Conservation (phyloP, 2,329 filamentous ascomycete genomes). For the Aureobasidium namibiae region DNA sequence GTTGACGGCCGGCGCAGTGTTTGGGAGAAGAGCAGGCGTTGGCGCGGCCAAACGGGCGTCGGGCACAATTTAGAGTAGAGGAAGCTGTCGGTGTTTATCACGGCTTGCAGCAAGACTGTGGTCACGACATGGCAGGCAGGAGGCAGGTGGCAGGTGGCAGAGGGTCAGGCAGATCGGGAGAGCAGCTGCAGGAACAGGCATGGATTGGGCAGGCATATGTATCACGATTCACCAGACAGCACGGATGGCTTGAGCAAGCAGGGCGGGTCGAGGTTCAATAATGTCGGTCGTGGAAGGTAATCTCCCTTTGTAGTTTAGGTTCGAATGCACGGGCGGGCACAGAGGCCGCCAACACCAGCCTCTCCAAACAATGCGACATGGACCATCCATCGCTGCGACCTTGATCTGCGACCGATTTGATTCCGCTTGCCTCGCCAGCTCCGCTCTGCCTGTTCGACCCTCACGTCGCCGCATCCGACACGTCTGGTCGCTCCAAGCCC, state of each 20-base stretch:
- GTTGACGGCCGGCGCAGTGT: conserved; percentile 51
- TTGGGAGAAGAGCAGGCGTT: conserved; percentile 38
- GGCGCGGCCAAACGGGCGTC: conserved; percentile 21
- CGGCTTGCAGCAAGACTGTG: background rate
- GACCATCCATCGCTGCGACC: background rate
- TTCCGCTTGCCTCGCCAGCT: conserved; percentile 1
- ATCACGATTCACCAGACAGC: background rate
- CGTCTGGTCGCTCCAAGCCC: background rate
- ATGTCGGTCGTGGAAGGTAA: too few relatives aligned
- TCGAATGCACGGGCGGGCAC: background rate
- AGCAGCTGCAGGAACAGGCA: conserved; percentile 7
- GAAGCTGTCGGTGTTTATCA: too few relatives aligned
- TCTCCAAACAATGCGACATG: background rate
- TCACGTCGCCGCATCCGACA: background rate
- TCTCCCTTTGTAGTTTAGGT: too few relatives aligned
- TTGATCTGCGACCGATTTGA: conserved; percentile 5
- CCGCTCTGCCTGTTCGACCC: background rate
- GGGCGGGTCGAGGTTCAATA: too few relatives aligned
- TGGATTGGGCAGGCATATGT: background rate
- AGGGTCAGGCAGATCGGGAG: background rate
- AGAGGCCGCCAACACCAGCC: background rate
- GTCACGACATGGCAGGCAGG: background rate
- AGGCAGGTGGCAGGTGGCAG: background rate
- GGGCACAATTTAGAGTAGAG: too few relatives aligned
- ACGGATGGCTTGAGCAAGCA: too few relatives aligned